These are phyloP conservation scores for Colletotrichum caudatum DNA, from an alignment of 2,329 filamentous ascomycete species.

Conservation along the genomic window DNA sequence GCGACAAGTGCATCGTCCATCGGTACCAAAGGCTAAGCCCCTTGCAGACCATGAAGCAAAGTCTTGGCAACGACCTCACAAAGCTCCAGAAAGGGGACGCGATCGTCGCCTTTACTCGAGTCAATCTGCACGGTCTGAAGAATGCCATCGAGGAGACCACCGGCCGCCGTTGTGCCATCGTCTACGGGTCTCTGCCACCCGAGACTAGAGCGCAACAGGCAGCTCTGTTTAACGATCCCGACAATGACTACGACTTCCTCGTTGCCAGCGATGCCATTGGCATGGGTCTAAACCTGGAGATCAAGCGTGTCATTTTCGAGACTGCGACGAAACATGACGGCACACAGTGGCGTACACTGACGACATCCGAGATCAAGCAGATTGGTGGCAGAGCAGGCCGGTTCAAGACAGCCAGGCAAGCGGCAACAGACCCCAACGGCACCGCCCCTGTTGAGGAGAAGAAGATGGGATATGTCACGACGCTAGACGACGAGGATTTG, in stretches of 20 bases:
- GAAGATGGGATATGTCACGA: slow-evolving; percentile 81
- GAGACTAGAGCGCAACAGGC: slow-evolving; percentile 95
- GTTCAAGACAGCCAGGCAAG: slow-evolving; percentile 78
- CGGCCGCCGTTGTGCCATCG: slow-evolving; percentile 85
- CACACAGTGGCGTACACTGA: slow-evolving; percentile 65
- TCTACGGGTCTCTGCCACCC: slow-evolving; percentile 91
- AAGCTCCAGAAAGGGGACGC: slow-evolving; percentile 90
- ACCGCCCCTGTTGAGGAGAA: slow-evolving; percentile 45
- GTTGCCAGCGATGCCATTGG: slow-evolving; percentile 96
- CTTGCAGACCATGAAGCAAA: slow-evolving; percentile 72
- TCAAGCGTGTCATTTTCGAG: slow-evolving; percentile 92
- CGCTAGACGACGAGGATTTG: slow-evolving; percentile 79
- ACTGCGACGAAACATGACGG: slow-evolving; percentile 80
- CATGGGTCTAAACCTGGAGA: slow-evolving; percentile 94
- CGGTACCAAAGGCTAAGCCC: slow-evolving; percentile 86
- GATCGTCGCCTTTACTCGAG: slow-evolving; percentile 85
- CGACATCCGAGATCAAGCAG: slow-evolving; percentile 87
- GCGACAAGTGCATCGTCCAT: slow-evolving; percentile 86
- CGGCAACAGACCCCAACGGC: slow-evolving; percentile 46
- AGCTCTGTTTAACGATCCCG: slow-evolving; percentile 90
- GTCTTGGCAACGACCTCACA: slow-evolving; percentile 72
- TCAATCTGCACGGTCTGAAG: slow-evolving; percentile 85
- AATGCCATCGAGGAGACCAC: slow-evolving; percentile 80
- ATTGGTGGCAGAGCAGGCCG: slow-evolving; percentile 94
- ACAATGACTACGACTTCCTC: slow-evolving; percentile 95